Percentiles rank a stretch among this genome's conserved stretches.
Conservation (phyloP, 495 filamentous ascomycete genomes). For the Viridothelium virens region DNA sequence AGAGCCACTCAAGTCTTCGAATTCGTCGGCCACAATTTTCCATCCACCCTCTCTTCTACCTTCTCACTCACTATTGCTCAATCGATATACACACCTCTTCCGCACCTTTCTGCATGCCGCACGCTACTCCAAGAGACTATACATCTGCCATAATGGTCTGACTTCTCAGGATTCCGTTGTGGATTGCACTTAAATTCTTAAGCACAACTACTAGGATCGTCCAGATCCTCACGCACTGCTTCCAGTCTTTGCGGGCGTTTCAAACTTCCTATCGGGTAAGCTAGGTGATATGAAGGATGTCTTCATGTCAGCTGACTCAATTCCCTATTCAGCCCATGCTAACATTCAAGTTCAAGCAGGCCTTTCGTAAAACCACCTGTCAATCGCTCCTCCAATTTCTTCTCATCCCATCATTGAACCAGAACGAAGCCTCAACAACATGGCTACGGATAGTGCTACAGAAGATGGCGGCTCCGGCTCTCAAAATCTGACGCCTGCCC, state of each 20-base stretch:
- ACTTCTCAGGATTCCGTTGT: neutral
- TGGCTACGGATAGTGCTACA: constrained; percentile 30
- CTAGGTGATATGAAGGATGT: neutral
- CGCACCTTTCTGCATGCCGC: neutral
- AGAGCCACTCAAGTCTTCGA: neutral
- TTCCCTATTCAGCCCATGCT: no score
- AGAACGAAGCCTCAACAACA: constrained; percentile 2
- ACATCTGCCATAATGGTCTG: neutral
- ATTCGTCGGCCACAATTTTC: neutral
- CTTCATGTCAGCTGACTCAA: neutral
- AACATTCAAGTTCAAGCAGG: no score
- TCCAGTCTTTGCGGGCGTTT: neutral
- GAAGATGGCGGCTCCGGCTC: constrained; percentile 36
- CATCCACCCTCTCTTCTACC: neutral
- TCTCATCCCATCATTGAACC: neutral
- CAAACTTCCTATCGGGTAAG: neutral
- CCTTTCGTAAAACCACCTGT: no score
- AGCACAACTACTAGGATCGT: neutral
- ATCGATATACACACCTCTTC: neutral
- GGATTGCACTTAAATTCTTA: neutral
- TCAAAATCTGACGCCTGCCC: constrained; percentile 47
- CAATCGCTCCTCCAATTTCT: no score
- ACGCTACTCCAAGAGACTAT: neutral
- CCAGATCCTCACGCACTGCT: neutral
- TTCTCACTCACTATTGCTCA: neutral